Percentiles rank a stretch among this genome's conserved stretches.
These are phyloP conservation scores for Botryobasidium botryosum DNA, from an alignment of 768 basidiomycete species.

Conservation along the genomic window DNA sequence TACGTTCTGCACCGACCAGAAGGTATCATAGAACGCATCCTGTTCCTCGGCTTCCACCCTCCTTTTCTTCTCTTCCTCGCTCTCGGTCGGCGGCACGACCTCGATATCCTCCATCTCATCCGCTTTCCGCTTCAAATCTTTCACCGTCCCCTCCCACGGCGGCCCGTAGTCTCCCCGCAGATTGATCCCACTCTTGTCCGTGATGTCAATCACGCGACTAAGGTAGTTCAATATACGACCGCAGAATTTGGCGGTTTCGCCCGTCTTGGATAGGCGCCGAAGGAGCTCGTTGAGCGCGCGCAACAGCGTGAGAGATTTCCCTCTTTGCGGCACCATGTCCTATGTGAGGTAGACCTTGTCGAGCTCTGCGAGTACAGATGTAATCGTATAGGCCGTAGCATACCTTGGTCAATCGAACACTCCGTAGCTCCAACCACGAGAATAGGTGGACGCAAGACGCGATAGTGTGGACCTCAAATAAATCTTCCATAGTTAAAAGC, in stretches of 20 bases:
- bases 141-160: constrained; percentile 44
- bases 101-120: constrained; percentile 24
- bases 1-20: constrained; percentile 76
- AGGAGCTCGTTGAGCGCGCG: constrained; percentile 78
- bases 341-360: constrained; percentile 15
- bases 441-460: constrained; percentile 73
- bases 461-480: constrained; percentile 76
- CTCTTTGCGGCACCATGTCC: constrained; percentile 70
- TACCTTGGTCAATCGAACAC: constrained; percentile 40
- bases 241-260: constrained; percentile 69
- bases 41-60: constrained; percentile 26
- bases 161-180: constrained; percentile 76
- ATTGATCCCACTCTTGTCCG: constrained; percentile 84
- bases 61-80: constrained; percentile 13
- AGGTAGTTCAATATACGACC: constrained; percentile 81
- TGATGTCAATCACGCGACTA: constrained; percentile 69
- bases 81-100: constrained; percentile 2
- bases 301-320: constrained; percentile 70
- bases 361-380: neutral
- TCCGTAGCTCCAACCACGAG: constrained; percentile 69
- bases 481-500: constrained; percentile 56
- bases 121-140: constrained; percentile 20
- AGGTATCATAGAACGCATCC: constrained; percentile 78
- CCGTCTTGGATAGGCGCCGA: constrained; percentile 72
- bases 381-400: constrained; percentile 1